Percentiles rank a stretch among this genome's conserved stretches.
Conservation (phyloP, 345 rosid species). For the Punica granatum region DNA sequence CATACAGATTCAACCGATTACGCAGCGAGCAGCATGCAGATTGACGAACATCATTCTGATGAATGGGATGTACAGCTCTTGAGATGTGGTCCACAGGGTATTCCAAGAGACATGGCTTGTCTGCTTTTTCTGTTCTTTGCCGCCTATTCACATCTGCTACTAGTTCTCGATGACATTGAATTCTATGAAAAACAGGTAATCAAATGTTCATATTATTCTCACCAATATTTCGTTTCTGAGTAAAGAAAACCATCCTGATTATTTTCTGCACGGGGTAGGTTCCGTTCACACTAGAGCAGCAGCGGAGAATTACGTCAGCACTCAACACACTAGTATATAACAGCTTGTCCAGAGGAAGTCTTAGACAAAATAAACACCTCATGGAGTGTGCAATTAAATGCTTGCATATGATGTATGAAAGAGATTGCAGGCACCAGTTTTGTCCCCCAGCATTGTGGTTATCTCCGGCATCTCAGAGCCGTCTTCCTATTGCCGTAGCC, state of each 20-base stretch:
- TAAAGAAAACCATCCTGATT: slow-evolving; percentile 16
- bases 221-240: slow-evolving; percentile 7
- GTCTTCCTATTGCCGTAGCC: slow-evolving; percentile 84
- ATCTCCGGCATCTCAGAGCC: slow-evolving; percentile 73
- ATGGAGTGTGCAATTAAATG: slow-evolving; percentile 87
- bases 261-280: slow-evolving; percentile 36
- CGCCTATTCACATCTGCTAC: slow-evolving; percentile 76
- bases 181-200: slow-evolving; percentile 95
- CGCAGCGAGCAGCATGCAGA: slow-evolving; percentile 29
- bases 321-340: slow-evolving; percentile 88
- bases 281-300: slow-evolving; percentile 79
- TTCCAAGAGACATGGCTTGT: slow-evolving; percentile 62
- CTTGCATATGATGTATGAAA: slow-evolving; percentile 87
- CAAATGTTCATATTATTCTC: slow-evolving; percentile 4
- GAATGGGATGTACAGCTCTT: slow-evolving; percentile 66
- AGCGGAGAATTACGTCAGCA: slow-evolving; percentile 63
- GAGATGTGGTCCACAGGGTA: slow-evolving; percentile 60
- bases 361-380: slow-evolving; percentile 49
- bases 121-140: slow-evolving; percentile 89
- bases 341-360: slow-evolving; percentile 43
- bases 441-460: slow-evolving; percentile 88
- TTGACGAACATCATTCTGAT: slow-evolving; percentile 37
- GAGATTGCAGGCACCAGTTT: slow-evolving; percentile 89
- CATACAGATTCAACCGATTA: slow-evolving; percentile 23
- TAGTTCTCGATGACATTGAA: slow-evolving; percentile 97